These are phyloP conservation scores for Colletotrichum liaoningense DNA, from an alignment of 2,329 filamentous ascomycete species.

Conservation along the genomic window DNA sequence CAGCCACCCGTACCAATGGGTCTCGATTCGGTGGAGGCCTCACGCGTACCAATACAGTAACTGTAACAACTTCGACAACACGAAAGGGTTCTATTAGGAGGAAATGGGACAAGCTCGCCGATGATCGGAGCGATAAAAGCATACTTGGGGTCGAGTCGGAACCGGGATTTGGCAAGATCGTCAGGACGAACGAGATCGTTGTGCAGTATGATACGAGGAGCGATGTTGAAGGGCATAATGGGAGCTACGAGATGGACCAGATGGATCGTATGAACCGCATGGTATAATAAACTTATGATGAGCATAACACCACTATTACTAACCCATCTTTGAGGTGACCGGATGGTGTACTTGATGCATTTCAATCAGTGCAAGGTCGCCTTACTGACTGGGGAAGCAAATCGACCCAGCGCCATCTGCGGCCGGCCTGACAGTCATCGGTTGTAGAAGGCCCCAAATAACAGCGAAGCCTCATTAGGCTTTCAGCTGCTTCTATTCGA, in stretches of 20 bases:
- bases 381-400: no score
- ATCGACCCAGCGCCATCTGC: no score
- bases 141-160: conserved; percentile 17
- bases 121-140: conserved; percentile 34
- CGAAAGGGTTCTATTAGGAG: conserved; percentile 14
- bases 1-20: not conserved
- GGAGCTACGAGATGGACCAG: conserved; percentile 20
- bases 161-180: conserved; percentile 35
- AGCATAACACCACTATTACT: not conserved
- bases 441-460: no score
- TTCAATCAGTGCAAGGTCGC: no score
- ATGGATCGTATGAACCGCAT: conserved; percentile 29
- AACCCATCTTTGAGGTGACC: not conserved
- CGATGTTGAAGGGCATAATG: conserved; percentile 1
- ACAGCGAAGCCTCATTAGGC: not conserved
- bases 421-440: no score
- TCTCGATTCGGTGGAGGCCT: conserved; percentile 1
- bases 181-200: conserved; percentile 36
- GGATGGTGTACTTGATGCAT: no score
- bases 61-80: conserved; percentile 7
- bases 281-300: conserved; percentile 11
- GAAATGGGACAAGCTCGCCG: conserved; percentile 27
- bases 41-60: conserved; percentile 15
- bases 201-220: conserved; percentile 35
- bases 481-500: not conserved